These are phyloP conservation scores for Isoetes taiwanensis DNA, from an alignment of 75 land plant species.

Conservation along the genomic window DNA sequence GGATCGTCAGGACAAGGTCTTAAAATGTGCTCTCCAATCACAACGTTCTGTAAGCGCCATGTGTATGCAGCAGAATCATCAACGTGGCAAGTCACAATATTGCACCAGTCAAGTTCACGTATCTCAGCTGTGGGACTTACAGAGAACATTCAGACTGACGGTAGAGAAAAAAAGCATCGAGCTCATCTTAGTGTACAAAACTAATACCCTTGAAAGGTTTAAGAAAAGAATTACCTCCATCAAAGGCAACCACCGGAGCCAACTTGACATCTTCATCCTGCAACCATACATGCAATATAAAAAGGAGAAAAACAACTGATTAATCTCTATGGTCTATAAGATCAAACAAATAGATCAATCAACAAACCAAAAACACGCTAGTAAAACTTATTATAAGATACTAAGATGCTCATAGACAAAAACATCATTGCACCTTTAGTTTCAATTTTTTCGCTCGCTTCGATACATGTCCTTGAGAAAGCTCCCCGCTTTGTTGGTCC, in stretches of 20 bases:
- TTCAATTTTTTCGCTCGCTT: slow-evolving; percentile 68
- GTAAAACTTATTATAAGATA: neutral
- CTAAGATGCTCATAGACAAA: neutral
- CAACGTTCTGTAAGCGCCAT: slow-evolving; percentile 97
- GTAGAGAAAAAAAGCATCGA: neutral
- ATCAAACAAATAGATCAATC: slow-evolving; percentile 2
- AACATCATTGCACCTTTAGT: slow-evolving; percentile 34
- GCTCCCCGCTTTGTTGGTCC: slow-evolving; percentile 99
- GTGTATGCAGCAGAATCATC: slow-evolving; percentile 80
- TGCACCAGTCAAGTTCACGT: slow-evolving; percentile 98
- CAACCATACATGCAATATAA: neutral
- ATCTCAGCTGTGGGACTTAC: slow-evolving; percentile 53
- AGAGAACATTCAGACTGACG: neutral
- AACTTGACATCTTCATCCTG: slow-evolving; percentile 89
- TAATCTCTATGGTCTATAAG: neutral
- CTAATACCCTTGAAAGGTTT: neutral
- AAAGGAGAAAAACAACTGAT: neutral
- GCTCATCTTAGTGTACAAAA: no score
- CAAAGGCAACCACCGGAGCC: slow-evolving; percentile 94
- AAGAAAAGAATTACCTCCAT: slow-evolving; percentile 44
- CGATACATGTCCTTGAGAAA: slow-evolving; percentile 83
- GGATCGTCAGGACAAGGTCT: slow-evolving; percentile 46
- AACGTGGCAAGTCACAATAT: slow-evolving; percentile 94
- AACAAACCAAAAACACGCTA: neutral
- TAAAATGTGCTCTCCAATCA: slow-evolving; percentile 93